Base-by-base conservation (phyloP, 805 yeast species). In the Wickerhamomyces rabaulensis region DNA sequence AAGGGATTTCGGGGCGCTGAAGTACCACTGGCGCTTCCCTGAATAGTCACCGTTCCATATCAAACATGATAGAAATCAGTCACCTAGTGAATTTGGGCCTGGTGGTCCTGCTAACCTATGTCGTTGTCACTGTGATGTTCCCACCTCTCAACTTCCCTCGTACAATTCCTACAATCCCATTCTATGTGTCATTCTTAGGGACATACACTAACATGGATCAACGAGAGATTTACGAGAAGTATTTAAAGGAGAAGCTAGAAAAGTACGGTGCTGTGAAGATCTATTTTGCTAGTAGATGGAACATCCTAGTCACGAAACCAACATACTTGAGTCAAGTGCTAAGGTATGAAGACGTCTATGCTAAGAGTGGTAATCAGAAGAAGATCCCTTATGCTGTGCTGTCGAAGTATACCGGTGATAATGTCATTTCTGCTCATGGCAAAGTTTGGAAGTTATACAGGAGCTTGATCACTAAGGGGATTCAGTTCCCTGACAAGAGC, bases 271-370 rank as follows among this genome's bases (percentile, higher is more conserved):
- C 83, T 0, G 84, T 74, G 0, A 79, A 79, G 57, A 66, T 79
- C 5, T 80, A 71, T 55, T 80, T 79, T 64, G 85, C 79, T 6
- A 76, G 81, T 1, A 68, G 80, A 47, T 80, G 85, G 85, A 80
- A 79, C 52, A 71, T 79, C 19, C 57, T 80, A 26, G 77, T 79
- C 1, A 67, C 76, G 2, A 68, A 59, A 42, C 84, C 84, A 2
- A 70, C 71, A 27, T 68, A 61, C 44, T 60, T 80, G 49, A 58
- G 61, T 6, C 74, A 74, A 44, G 57, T 79, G 8, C 69, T 79
- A 49, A 73, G 68, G 52, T 68, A 77, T 44, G 82, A 79, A 47
- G 65, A 70, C 17, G 60, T 69, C 1, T 80, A 70, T 61, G 79
- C 77, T 4, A 80, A 80, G 51, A 76, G 82, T 55, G 85, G 85